Evolutionary conservation across 805 yeast species (phyloP).

Genomic region (Suhomyces prunicola): DNA sequence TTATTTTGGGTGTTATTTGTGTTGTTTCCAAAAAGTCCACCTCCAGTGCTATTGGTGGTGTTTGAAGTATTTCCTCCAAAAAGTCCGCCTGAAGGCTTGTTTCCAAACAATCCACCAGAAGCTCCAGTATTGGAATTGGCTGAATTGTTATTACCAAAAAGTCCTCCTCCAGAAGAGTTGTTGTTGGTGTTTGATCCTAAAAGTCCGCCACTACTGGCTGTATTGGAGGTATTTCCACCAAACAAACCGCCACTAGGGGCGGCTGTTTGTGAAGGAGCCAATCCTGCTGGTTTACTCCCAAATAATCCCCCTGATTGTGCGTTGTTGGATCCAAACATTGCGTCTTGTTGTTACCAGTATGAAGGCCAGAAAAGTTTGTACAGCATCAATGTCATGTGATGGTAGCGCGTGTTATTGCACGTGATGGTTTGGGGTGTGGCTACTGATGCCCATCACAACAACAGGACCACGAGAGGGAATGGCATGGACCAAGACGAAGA

Average conservation of each 20-base stretch:
- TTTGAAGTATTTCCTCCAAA: conserved; percentile 2
- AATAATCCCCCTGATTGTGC: conserved; percentile 9
- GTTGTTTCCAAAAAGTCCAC: conserved; percentile 6
- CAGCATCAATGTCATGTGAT: background rate
- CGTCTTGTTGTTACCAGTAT: background rate
- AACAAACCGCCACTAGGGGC: conserved; percentile 25
- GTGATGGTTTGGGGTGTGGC: background rate
- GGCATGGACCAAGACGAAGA: background rate
- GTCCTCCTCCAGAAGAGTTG: conserved; percentile 17
- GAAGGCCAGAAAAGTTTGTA: background rate
- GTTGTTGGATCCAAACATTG: conserved; percentile 5
- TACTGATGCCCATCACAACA: background rate
- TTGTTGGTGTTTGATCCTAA: conserved; percentile 9
- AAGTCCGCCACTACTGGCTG: conserved; percentile 7
- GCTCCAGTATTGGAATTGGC: background rate
- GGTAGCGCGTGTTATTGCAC: background rate
- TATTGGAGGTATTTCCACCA: conserved; percentile 20
- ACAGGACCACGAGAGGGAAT: background rate
- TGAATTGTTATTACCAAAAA: conserved; percentile 25
- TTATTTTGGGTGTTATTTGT: background rate
- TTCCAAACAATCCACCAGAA: conserved; percentile 8
- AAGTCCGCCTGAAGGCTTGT: conserved; percentile 2
- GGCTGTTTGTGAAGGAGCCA: conserved; percentile 1
- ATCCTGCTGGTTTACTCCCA: conserved; percentile 5
- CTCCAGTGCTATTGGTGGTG: background rate